A percentile compares a stretch with the other conserved stretches of the same genome.
phyloP scores from a whole-genome alignment of 441 rosid species.

The Populus trichocarpa region DNA sequence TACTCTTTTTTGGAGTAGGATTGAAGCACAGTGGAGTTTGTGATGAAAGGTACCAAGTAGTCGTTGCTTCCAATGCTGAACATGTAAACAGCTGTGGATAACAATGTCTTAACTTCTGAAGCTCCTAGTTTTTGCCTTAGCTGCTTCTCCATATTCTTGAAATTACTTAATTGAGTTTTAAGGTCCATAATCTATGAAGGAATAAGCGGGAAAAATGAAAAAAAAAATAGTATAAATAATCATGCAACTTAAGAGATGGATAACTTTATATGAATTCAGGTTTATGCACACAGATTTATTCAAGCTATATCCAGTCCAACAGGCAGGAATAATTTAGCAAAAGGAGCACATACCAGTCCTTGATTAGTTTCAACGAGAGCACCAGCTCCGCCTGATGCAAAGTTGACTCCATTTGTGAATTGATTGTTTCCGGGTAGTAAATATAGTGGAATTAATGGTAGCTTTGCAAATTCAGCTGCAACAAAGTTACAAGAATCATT shows the following conservation, averaged over 20 bases:
- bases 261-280: neutral
- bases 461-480: conserved; percentile 7
- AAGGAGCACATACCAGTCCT: neutral
- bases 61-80: conserved; percentile 31
- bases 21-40: neutral
- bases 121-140: conserved; percentile 18
- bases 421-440: neutral
- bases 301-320: neutral
- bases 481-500: neutral
- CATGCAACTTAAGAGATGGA: neutral
- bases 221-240: neutral
- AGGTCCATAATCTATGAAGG: conserved; percentile 16
- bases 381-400: conserved; percentile 20
- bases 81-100: conserved; percentile 21
- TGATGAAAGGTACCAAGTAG: neutral
- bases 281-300: neutral
- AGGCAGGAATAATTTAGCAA: neutral
- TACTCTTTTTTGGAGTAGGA: conserved; percentile 1
- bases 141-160: conserved; percentile 18
- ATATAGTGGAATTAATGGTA: neutral
- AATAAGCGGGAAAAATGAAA: too few species aligned
- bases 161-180: conserved; percentile 20
- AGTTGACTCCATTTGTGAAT: conserved; percentile 3
- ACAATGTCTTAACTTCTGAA: conserved; percentile 1
- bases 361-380: conserved; percentile 1